These are phyloP conservation scores for Arabidopsis suecica DNA, from an alignment of 345 rosid species.

Conservation along the genomic window DNA sequence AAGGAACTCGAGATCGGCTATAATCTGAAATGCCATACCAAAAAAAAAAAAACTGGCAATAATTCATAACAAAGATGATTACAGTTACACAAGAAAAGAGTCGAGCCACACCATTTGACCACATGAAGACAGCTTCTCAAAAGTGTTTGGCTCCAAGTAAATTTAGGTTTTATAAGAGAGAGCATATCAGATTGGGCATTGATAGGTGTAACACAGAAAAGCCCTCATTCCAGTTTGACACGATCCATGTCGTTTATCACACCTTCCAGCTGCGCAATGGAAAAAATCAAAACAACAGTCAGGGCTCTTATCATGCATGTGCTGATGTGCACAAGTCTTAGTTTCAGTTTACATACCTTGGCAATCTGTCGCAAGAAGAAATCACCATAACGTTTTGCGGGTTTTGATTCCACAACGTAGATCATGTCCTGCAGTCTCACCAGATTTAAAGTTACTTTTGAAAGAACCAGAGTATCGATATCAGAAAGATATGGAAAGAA, in stretches of 20 bases:
- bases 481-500: background rate
- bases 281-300: background rate
- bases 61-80: background rate
- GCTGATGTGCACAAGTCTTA: background rate
- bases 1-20: background rate
- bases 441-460: slow-evolving; percentile 17
- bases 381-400: slow-evolving; percentile 78
- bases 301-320: too few relatives aligned
- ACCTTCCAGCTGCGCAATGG: slow-evolving; percentile 75
- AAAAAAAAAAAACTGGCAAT: background rate
- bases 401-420: slow-evolving; percentile 76
- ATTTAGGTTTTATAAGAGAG: background rate
- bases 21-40: too few relatives aligned
- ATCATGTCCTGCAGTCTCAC: slow-evolving; percentile 77
- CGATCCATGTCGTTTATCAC: slow-evolving; percentile 83
- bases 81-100: too few relatives aligned
- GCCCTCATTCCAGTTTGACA: slow-evolving; percentile 67
- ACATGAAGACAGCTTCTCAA: slow-evolving; percentile 16
- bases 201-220: background rate
- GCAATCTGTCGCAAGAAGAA: slow-evolving; percentile 93
- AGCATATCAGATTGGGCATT: background rate
- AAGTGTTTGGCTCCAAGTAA: background rate
- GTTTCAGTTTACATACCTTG: slow-evolving; percentile 59
- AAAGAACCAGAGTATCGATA: background rate
- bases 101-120: background rate